Percentiles rank a stretch among this genome's conserved stretches.
Evolutionary conservation across 306 rosid species (phyloP).

Genomic region (Malus domestica): DNA sequence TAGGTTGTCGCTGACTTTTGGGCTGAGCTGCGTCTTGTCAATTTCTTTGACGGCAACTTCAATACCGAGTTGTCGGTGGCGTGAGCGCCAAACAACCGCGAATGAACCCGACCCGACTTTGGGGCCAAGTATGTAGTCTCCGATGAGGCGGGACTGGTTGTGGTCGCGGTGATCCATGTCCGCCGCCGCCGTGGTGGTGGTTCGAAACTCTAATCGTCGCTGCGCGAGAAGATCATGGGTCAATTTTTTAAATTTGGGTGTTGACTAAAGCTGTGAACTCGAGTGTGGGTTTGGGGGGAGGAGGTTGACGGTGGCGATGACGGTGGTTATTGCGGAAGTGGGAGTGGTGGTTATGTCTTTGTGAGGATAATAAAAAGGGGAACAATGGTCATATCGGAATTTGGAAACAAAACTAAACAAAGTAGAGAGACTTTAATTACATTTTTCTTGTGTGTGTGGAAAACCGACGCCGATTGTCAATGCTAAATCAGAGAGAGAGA

Average conservation of each 20-base stretch:
- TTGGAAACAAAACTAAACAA: neutral
- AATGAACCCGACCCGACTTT: conserved; percentile 84
- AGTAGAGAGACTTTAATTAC: neutral
- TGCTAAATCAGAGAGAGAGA: neutral
- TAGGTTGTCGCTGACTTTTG: conserved; percentile 66
- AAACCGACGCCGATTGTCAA: conserved; percentile 10
- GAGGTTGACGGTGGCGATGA: neutral
- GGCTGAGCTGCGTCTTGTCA: conserved; percentile 45
- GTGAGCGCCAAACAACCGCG: conserved; percentile 74
- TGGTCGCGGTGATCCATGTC: conserved; percentile 43
- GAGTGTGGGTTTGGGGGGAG: neutral
- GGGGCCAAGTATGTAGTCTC: conserved; percentile 72
- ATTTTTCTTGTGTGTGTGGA: conserved; percentile 1
- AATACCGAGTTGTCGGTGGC: conserved; percentile 67
- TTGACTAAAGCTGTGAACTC: neutral
- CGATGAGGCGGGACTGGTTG: conserved; percentile 41
- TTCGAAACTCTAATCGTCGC: neutral
- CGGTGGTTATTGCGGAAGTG: neutral
- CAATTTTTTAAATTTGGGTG: neutral
- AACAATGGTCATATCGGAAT: neutral
- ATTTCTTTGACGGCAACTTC: conserved; percentile 85
- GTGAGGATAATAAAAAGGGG: neutral
- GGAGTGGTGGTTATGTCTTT: neutral
- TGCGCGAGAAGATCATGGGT: neutral
- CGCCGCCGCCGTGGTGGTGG: neutral